Conservation (phyloP, 345 rosid genomes). For the Aquilaria malaccensis region DNA sequence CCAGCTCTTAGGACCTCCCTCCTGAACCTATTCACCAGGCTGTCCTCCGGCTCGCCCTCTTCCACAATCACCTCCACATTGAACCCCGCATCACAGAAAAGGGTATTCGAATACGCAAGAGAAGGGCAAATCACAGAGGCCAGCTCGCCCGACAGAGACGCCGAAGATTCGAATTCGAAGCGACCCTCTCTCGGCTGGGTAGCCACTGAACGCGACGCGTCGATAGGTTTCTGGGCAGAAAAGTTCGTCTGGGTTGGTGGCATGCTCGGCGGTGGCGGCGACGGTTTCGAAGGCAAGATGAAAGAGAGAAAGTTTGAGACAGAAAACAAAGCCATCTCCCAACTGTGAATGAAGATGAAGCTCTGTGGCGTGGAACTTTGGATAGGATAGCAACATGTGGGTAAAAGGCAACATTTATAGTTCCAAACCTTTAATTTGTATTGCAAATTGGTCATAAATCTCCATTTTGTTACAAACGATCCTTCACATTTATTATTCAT, state of each 20-base stretch:
- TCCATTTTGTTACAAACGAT: too few relatives aligned
- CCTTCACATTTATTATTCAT: too few relatives aligned
- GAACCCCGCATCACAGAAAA: slow-evolving; percentile 59
- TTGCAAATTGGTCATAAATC: too few relatives aligned
- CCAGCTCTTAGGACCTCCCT: slow-evolving; percentile 82
- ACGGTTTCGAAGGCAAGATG: slow-evolving; percentile 44
- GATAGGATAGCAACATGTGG: background rate
- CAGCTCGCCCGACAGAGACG: slow-evolving; percentile 30
- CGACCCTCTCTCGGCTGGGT: slow-evolving; percentile 15
- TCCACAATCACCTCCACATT: slow-evolving; percentile 69
- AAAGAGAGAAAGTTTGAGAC: slow-evolving; percentile 61
- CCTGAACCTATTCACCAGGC: slow-evolving; percentile 56
- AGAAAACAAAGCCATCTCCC: slow-evolving; percentile 50
- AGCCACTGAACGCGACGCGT: slow-evolving; percentile 19
- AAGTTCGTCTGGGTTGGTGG: slow-evolving; percentile 22
- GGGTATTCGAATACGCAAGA: slow-evolving; percentile 58
- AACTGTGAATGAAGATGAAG: slow-evolving; percentile 10
- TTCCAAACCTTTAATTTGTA: too few relatives aligned
- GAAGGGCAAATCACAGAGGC: slow-evolving; percentile 67
- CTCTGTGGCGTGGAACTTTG: slow-evolving; percentile 24
- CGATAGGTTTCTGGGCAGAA: slow-evolving; percentile 24
- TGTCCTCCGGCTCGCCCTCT: slow-evolving; percentile 71
- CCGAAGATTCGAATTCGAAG: slow-evolving; percentile 6
- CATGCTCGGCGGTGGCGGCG: slow-evolving; percentile 23
- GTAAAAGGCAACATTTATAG: too few relatives aligned